These are phyloP conservation scores for Phytophthora brassicae DNA, from an alignment of 352 stramenopile genomes.

Conservation along the genomic window DNA sequence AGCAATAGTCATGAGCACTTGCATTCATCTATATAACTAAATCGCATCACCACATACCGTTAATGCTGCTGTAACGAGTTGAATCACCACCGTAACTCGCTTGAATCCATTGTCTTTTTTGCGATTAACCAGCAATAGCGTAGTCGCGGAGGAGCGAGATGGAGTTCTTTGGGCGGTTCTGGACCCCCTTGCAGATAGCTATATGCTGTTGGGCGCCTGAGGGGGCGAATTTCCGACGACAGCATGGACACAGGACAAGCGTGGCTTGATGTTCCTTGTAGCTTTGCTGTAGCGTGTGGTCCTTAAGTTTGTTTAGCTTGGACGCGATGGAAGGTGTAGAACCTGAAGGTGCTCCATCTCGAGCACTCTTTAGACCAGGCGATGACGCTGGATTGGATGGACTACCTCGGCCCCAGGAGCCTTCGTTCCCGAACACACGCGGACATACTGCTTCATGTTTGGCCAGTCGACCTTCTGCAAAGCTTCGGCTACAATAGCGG, in stretches of 20 bases:
- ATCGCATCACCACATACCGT: constrained; percentile 22
- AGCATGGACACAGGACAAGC: constrained; percentile 81
- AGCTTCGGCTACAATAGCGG: constrained; percentile 74
- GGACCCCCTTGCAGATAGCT: constrained; percentile 80
- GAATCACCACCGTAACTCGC: neutral
- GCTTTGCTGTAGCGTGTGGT: constrained; percentile 68
- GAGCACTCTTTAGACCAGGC: constrained; percentile 10
- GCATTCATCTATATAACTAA: constrained; percentile 24
- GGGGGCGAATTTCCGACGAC: constrained; percentile 77
- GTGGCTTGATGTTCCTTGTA: constrained; percentile 81
- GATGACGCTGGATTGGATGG: constrained; percentile 15
- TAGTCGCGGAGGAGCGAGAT: constrained; percentile 70
- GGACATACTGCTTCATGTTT: constrained; percentile 85
- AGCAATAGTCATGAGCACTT: constrained; percentile 10
- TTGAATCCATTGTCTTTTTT: neutral
- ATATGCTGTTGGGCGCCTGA: constrained; percentile 85
- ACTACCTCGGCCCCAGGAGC: constrained; percentile 65
- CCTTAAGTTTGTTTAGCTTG: constrained; percentile 39
- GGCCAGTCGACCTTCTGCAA: constrained; percentile 73
- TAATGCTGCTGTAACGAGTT: constrained; percentile 1
- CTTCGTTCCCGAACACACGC: constrained; percentile 77
- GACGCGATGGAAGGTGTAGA: constrained; percentile 14
- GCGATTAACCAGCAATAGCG: constrained; percentile 57
- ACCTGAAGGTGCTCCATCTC: constrained; percentile 16
- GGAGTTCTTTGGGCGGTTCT: constrained; percentile 78